Evolutionary conservation across 441 rosid species (phyloP), one percentile per base, ranked within the genome.

Genomic region (Populus tomentosa): DNA sequence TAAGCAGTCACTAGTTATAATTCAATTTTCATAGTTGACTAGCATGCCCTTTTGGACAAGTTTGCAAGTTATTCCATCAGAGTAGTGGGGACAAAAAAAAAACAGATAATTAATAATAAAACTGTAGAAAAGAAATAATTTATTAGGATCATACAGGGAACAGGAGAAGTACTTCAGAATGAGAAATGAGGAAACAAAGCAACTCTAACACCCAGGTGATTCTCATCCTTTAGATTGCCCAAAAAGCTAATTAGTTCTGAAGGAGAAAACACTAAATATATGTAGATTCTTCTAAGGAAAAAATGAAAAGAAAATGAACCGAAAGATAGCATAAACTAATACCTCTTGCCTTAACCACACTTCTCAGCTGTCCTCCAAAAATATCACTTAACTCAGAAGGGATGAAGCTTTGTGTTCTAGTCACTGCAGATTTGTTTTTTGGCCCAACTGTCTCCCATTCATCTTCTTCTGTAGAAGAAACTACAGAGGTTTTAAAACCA

Each of bases 371-470:
- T 82, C 99, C 99, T 18, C 98, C 97, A 80, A 96, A 96, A 83
- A 94, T 94, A 81, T 89, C 86, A 84, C 93, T 92, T 21, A 96
- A 88, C 83, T 85, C 91, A 7, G 98, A 92, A n/a, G 91, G 91
- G 69, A 84, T 77, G 71, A 90, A 87, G 85, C 94, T 94, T 75
- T 94, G 97, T 26, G 92, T 92, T 85, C 99, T 90, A 67, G 97
- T 94, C 78, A 96, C 95, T 32, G 98, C 95, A 73, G 98, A 90
- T 83, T 88, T 92, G 85, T 96, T 96, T 84, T 94, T 94, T 75
- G 92, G 99, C 71, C 99, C 99, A 82, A 96, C 98, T 10, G 95
- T 96, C 83, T 94, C 98, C 99, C 99, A 96, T 80, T 94, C 99
- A 82, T 94, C 97, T 75, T 92, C 98, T 75, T 92, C 98, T 56